Conservation (phyloP, 768 basidiomycete genomes). For the Mycena chlorophos region DNA sequence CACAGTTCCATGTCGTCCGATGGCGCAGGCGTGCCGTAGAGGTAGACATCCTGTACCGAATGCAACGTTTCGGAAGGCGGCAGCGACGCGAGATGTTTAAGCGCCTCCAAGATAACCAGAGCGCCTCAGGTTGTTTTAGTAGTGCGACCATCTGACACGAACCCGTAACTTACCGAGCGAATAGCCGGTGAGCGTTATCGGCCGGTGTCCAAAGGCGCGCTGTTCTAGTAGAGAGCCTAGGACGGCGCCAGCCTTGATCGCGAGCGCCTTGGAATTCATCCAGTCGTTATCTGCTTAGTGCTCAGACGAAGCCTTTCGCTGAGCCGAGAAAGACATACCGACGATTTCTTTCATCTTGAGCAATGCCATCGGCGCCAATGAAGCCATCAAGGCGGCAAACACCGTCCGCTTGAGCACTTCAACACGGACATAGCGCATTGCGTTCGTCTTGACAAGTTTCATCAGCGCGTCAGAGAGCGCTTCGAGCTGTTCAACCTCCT, state of each 20-base stretch:
- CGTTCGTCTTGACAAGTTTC: conserved; percentile 45
- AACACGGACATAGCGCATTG: conserved; percentile 50
- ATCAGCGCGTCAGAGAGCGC: conserved; percentile 48
- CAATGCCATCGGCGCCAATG: conserved; percentile 51
- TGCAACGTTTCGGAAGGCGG: conserved; percentile 45
- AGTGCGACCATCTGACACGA: background rate
- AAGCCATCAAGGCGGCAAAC: conserved; percentile 48
- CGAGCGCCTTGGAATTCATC: conserved; percentile 55
- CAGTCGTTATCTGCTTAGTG: conserved; percentile 53
- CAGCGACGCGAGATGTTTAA: conserved; percentile 47
- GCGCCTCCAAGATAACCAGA: conserved; percentile 56
- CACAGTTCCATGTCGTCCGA: conserved; percentile 40
- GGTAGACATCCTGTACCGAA: conserved; percentile 54
- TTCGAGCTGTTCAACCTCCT: conserved; percentile 59
- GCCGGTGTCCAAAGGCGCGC: conserved; percentile 54
- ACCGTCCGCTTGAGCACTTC: conserved; percentile 52
- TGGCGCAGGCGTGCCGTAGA: conserved; percentile 52
- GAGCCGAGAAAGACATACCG: conserved; percentile 33
- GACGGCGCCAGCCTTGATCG: conserved; percentile 54
- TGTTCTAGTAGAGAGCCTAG: conserved; percentile 51
- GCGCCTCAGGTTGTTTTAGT: conserved; percentile 3
- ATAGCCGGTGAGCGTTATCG: conserved; percentile 56
- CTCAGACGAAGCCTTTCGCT: background rate
- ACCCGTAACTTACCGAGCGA: conserved; percentile 42
- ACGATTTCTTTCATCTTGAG: conserved; percentile 56